These are phyloP conservation scores for Wickerhamomyces kurtzmanii DNA, from an alignment of 805 yeast genomes.

Conservation along the genomic window DNA sequence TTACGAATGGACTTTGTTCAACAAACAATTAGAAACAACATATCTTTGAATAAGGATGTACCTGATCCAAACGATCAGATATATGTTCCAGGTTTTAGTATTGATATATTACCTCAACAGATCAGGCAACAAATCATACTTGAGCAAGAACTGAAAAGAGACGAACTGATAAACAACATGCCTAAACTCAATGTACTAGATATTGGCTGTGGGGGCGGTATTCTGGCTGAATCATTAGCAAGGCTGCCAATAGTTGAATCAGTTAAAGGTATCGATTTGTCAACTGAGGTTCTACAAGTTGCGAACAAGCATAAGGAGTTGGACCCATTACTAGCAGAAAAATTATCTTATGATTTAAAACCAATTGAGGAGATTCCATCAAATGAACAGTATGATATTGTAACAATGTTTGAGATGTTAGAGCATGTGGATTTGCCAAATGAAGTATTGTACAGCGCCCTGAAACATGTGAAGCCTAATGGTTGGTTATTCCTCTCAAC, in stretches of 20 bases:
- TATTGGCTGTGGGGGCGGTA: constrained; percentile 99
- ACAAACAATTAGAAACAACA: constrained; percentile 34
- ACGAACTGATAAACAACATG: constrained; percentile 17
- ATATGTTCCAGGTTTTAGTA: constrained; percentile 71
- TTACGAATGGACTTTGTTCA: constrained; percentile 81
- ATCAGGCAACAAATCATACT: constrained; percentile 34
- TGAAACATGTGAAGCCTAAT: constrained; percentile 50
- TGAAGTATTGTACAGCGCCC: constrained; percentile 57
- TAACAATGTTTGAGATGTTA: constrained; percentile 88
- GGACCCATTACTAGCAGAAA: constrained; percentile 54
- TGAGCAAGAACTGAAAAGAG: constrained; percentile 41
- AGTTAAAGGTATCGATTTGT: constrained; percentile 81
- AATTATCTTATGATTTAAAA: constrained; percentile 48
- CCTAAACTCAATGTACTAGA: constrained; percentile 53
- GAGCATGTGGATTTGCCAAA: constrained; percentile 91
- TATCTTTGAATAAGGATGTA: constrained; percentile 9
- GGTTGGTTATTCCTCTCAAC: constrained; percentile 89
- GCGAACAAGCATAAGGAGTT: constrained; percentile 58
- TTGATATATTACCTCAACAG: constrained; percentile 52
- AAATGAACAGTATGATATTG: constrained; percentile 51
- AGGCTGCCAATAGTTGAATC: constrained; percentile 50
- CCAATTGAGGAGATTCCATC: constrained; percentile 52
- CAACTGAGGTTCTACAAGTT: constrained; percentile 71
- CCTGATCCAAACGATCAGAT: constrained; percentile 33
- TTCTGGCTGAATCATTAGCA: constrained; percentile 79